These are phyloP conservation scores for Leptographium radiaticola DNA, from an alignment of 2,329 filamentous ascomycete genomes.

Conservation along the genomic window DNA sequence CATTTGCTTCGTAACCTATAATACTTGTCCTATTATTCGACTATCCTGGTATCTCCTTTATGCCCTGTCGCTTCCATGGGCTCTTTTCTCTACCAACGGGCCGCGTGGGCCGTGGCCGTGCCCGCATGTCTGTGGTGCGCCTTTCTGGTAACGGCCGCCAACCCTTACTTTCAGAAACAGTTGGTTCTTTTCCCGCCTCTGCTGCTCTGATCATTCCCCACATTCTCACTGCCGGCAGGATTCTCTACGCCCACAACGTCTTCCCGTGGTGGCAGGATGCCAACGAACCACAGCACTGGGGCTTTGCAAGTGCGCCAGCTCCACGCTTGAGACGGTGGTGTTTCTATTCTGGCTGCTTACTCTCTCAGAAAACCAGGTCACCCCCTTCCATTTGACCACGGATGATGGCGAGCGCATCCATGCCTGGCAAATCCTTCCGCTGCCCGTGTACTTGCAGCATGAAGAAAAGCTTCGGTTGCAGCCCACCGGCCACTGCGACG, in stretches of 20 bases:
- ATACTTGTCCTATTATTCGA: background rate
- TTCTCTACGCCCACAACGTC: conserved; percentile 72
- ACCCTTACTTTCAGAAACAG: conserved; percentile 67
- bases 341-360: background rate
- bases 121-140: conserved; percentile 52
- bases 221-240: conserved; percentile 33
- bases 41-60: background rate
- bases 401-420: conserved; percentile 67
- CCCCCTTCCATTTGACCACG: conserved; percentile 66
- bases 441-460: conserved; percentile 62
- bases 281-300: conserved; percentile 67
- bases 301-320: conserved; percentile 55
- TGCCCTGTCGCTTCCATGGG: background rate
- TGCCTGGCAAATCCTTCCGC: conserved; percentile 80
- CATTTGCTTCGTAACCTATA: too few species aligned
- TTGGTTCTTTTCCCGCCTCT: conserved; percentile 28
- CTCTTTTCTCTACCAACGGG: conserved; percentile 13
- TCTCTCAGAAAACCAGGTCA: conserved; percentile 67
- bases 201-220: background rate
- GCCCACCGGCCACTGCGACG: conserved; percentile 31
- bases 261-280: conserved; percentile 59
- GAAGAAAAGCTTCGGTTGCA: conserved; percentile 47
- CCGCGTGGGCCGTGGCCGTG: conserved; percentile 42
- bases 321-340: background rate
- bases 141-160: conserved; percentile 52